These are phyloP conservation scores for Hypsizygus marmoreus DNA, from an alignment of 768 basidiomycete species.

Conservation along the genomic window DNA sequence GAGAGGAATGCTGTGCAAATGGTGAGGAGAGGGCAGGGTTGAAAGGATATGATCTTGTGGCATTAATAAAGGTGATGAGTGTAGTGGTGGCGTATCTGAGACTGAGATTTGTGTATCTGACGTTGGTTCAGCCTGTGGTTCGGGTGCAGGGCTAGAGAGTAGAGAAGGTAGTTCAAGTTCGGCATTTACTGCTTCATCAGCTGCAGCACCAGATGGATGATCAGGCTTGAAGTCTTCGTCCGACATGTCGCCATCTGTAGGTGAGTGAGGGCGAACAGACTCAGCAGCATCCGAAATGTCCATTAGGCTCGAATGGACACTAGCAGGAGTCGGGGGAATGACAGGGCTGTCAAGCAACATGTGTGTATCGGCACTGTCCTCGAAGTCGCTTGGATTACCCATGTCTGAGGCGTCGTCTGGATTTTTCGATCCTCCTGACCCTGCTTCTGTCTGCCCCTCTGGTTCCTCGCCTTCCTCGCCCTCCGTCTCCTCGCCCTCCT, in stretches of 20 bases:
- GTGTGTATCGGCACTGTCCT: constrained; percentile 15
- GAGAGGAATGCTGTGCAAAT: background rate
- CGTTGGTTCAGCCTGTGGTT: background rate
- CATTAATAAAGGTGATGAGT: too few species aligned
- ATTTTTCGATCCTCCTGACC: too few species aligned
- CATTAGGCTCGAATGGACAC: constrained; percentile 2
- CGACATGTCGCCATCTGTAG: constrained; percentile 1
- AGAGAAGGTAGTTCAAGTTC: constrained; percentile 4
- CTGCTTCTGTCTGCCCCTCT: constrained; percentile 4
- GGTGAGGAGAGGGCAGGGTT: background rate
- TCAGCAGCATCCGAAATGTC: background rate
- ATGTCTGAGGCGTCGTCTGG: too few species aligned
- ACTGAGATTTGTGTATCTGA: background rate
- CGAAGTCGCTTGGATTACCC: constrained; percentile 1
- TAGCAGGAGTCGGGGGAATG: background rate
- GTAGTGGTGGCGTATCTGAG: background rate
- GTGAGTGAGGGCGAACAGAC: background rate
- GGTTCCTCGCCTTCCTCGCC: constrained; percentile 14
- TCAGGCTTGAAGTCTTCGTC: constrained; percentile 7
- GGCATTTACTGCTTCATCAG: constrained; percentile 6
- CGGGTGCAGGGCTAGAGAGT: background rate
- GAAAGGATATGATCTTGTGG: too few species aligned
- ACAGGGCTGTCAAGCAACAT: constrained; percentile 16
- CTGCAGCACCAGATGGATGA: background rate
- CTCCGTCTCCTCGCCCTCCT: constrained; percentile 14